Evolutionary conservation across 306 rosid species (phyloP).

Genomic region (Castanea crenata): DNA sequence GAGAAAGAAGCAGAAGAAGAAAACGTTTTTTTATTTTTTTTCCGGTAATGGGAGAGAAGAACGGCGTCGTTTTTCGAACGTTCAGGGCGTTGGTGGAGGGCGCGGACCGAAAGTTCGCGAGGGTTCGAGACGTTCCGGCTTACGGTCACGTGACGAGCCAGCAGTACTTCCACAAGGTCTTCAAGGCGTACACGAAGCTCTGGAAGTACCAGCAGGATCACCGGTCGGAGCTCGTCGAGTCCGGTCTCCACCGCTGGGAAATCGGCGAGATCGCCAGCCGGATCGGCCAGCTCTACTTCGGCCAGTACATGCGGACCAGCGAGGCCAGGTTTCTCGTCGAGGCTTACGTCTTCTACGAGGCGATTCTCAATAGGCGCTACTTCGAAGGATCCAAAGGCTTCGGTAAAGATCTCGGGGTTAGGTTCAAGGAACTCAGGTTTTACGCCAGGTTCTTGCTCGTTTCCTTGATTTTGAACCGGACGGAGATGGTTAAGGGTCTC

Average conservation of each 20-base stretch:
- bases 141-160: constrained; percentile 67
- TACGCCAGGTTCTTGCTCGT: constrained; percentile 91
- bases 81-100: constrained; percentile 89
- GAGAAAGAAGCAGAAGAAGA: too few relatives aligned
- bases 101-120: constrained; percentile 88
- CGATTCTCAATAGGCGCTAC: constrained; percentile 82
- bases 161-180: constrained; percentile 83
- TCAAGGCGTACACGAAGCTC: constrained; percentile 79
- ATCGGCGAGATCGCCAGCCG: constrained; percentile 99
- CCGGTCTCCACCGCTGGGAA: constrained; percentile 96
- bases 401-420: constrained; percentile 69
- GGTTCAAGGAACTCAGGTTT: constrained; percentile 87
- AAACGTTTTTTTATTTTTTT: neutral
- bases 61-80: constrained; percentile 43
- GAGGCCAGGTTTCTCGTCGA: constrained; percentile 80
- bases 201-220: constrained; percentile 95
- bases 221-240: constrained; percentile 65
- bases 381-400: constrained; percentile 71
- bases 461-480: constrained; percentile 71
- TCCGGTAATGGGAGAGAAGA: constrained; percentile 43
- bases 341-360: constrained; percentile 92
- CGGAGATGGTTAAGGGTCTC: constrained; percentile 69
- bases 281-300: constrained; percentile 94
- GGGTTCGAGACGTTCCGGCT: constrained; percentile 90
- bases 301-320: constrained; percentile 93